Evolutionary conservation across 192 early-diverging fungal genomes (phyloP).

Genomic region (Phycomyces blakesleeanus): DNA sequence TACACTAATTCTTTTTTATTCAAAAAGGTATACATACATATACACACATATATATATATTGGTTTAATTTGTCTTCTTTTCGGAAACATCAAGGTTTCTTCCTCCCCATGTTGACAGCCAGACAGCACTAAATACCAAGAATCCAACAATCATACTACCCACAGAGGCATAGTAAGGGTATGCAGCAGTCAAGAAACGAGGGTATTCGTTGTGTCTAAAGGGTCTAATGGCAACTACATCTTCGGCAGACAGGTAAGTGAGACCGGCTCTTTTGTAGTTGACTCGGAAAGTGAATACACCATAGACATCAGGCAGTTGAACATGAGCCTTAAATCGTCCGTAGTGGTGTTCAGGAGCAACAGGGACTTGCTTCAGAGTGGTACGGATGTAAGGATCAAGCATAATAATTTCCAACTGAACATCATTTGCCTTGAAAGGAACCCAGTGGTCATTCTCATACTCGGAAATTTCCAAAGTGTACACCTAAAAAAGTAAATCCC

Average conservation of each 20-base stretch:
- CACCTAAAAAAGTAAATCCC: slow-evolving; percentile 54
- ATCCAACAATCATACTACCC: slow-evolving; percentile 80
- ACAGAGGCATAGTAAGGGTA: slow-evolving; percentile 92
- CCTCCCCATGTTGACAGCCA: slow-evolving; percentile 64
- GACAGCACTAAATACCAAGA: slow-evolving; percentile 75
- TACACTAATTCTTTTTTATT: too few species aligned
- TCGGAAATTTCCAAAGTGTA: slow-evolving; percentile 81
- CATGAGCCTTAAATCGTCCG: slow-evolving; percentile 39
- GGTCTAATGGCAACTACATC: slow-evolving; percentile 86
- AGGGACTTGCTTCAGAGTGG: slow-evolving; percentile 56
- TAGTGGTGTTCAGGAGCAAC: slow-evolving; percentile 27
- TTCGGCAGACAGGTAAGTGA: slow-evolving; percentile 64
- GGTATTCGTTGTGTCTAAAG: slow-evolving; percentile 94
- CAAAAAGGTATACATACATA: too few species aligned
- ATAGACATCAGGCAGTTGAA: slow-evolving; percentile 86
- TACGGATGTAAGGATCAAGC: slow-evolving; percentile 94
- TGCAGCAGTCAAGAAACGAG: slow-evolving; percentile 86
- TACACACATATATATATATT: too few species aligned
- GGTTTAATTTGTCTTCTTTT: slow-evolving; percentile 6
- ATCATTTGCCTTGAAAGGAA: slow-evolving; percentile 74
- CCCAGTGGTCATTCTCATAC: slow-evolving; percentile 76
- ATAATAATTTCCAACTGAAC: slow-evolving; percentile 93
- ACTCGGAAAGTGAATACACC: slow-evolving; percentile 97
- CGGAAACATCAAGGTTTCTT: background rate
- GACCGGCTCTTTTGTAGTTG: slow-evolving; percentile 87